Base-by-base conservation (phyloP, 495 filamentous ascomycete species). In the Hypoxylon fuscum region DNA sequence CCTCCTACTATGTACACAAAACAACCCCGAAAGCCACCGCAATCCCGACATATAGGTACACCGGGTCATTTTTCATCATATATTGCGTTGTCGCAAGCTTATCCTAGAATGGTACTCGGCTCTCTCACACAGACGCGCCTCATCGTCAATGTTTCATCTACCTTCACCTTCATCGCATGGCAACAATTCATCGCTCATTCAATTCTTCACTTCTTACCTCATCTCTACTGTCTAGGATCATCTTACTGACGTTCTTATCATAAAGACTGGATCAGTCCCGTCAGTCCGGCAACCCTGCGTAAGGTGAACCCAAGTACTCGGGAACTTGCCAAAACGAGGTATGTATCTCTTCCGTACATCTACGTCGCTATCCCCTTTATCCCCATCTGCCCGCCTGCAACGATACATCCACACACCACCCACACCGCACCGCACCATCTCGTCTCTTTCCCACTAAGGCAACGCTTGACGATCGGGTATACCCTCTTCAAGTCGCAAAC, bases 391-490 rank as follows among this genome's bases (percentile, higher is more conserved):
- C 62, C 61, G 64, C 44, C 67, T 72, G 62, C 67, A 72, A 72
- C 67, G 69, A 72, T 70, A 70, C 69, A 70, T 72, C 35, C 60
- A 55, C 69, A 62, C 69, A 70, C 69, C 69, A 69, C 18, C 58
- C 55, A 59, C 47, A 52, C 47, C 59, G 44, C 52, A 60, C 53
- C 59, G 47, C 69, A 61, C 67, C 63, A 64, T 59, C 59, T 63
- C 43, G n/a, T 56, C 57, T 60, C 44, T 68, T 59, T 66, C 64
- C 66, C 60, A 62, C 63, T 68, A 45, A 49, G 66, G 67, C 54
- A 69, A 68, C 40, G 63, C 57, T 59, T 68, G 68, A 71, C 55
- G 64, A 65, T 70, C 69, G 65, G 68, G 29, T 64, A 57, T 53
- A 62, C 59, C 54, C 57, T 66, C 61, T 71, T 59, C 68, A 55